A percentile compares a stretch with the other conserved stretches of the same genome.
Conservation (phyloP, 73 alveolate genomes). For the Durusdinium trenchii region DNA sequence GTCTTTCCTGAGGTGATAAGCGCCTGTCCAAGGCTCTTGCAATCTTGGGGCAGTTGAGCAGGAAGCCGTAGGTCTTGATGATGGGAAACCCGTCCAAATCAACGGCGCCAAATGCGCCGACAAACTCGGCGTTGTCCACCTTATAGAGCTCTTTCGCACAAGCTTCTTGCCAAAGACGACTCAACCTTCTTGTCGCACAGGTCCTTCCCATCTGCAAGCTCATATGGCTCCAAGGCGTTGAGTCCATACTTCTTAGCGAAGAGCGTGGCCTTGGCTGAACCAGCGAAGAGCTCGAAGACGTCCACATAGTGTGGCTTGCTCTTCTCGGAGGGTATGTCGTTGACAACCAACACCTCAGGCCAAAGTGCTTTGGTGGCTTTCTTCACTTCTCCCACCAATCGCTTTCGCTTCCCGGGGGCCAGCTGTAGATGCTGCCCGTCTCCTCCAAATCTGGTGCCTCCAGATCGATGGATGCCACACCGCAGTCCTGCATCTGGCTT, state of each 20-base stretch:
- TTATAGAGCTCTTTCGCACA: neutral
- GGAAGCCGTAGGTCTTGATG: neutral
- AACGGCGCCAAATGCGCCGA: neutral
- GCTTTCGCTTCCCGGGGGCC: neutral
- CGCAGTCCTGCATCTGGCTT: neutral
- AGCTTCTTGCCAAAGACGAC: no score
- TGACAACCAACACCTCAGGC: neutral
- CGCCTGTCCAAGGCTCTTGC: neutral
- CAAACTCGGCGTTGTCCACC: no score
- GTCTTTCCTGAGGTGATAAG: neutral
- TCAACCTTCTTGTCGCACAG: neutral
- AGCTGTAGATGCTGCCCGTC: neutral
- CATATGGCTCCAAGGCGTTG: neutral
- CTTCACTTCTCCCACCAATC: neutral
- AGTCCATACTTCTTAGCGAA: neutral
- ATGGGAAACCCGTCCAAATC: slow-evolving; percentile 17
- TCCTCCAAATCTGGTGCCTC: neutral
- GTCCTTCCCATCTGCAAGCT: neutral
- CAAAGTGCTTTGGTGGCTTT: neutral
- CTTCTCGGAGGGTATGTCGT: neutral
- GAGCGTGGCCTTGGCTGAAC: neutral
- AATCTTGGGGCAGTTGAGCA: neutral
- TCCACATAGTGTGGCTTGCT: neutral
- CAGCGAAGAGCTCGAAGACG: neutral
- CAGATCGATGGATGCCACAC: neutral